phyloP scores from a whole-genome alignment of 306 rosid species.

The Alnus glutinosa region DNA sequence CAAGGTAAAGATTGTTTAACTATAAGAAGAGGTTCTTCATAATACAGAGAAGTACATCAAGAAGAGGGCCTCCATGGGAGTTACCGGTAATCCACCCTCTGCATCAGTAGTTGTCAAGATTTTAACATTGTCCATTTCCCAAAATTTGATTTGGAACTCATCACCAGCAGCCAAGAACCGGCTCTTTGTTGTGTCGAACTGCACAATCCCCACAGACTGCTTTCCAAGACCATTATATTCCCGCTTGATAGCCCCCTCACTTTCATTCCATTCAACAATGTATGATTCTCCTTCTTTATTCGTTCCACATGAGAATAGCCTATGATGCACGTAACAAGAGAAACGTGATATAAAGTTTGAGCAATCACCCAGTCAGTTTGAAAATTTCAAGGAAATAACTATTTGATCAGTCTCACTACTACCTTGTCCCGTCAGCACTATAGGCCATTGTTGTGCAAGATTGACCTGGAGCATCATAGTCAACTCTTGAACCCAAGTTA shows the following conservation, averaged over 20 bases:
- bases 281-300: conserved; percentile 94
- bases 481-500: conserved; percentile 93
- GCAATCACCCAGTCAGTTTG: conserved; percentile 21
- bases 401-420: background rate
- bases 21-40: conserved; percentile 16
- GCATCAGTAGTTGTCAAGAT: conserved; percentile 71
- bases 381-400: conserved; percentile 1
- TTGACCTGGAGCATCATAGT: conserved; percentile 95
- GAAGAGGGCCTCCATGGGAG: conserved; percentile 1
- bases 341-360: conserved; percentile 15
- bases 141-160: conserved; percentile 75
- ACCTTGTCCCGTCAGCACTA: conserved; percentile 96
- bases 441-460: conserved; percentile 93
- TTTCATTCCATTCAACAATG: conserved; percentile 98
- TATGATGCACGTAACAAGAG: conserved; percentile 30
- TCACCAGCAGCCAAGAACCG: conserved; percentile 94
- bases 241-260: conserved; percentile 96
- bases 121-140: conserved; percentile 89
- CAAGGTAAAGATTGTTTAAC: conserved; percentile 38
- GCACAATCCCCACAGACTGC: conserved; percentile 83
- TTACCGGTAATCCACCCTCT: conserved; percentile 91
- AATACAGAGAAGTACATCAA: conserved; percentile 6
- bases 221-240: conserved; percentile 86
- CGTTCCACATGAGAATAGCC: conserved; percentile 94
- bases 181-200: conserved; percentile 91